Base-by-base conservation (phyloP, 495 filamentous ascomycete species). In the Annulohypoxylon nitens region DNA sequence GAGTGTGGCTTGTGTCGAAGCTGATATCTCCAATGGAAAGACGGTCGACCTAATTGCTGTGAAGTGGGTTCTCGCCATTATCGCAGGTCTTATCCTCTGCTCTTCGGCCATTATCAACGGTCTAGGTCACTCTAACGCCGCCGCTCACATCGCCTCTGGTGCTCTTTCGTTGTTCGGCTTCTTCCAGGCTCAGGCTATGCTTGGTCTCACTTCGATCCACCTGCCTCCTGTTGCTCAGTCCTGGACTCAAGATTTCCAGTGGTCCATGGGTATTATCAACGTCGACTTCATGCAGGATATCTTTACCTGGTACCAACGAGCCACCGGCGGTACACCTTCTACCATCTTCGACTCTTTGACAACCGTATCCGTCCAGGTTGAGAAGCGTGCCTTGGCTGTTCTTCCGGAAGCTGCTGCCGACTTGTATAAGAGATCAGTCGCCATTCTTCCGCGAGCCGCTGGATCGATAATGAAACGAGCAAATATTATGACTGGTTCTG, bases 191-290 rank as follows among this genome's bases (percentile, higher is more conserved):
- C 96, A 98, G 79, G 95, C 96, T n/a, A 94, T 99, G 81, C 86
- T 97, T 71, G 96, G 95, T 51, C 91, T 98, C 85, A 92, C 89
- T 37, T 87, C 92, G 11, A 90, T 98, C n/a, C 86, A 86, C 25
- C 88, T 97, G 58, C 96, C 96, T 2, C 96, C 96, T 0, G 92
- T 97, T 55, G 96, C 97, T 48, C 88, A 92, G 76, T 87, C 95
- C 0, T 99, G 96, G 96, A 97, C 95, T 0, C 95, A 98, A 84
- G 96, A 98, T 78, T 98, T 98, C 85, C 91, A 95, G 80, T 99
- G 96, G 96, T 95, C 90, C 79, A 97, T 99, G 93, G 96, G 96
- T 75, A 95, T 99, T 76, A 97, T 99, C 76, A 88, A 88, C 60
- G 87, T 99, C 65, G 85, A 86, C 47, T 99, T 98, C 81, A 87